These are phyloP conservation scores for Leccinum arenicola DNA, from an alignment of 768 basidiomycete genomes.

Conservation along the genomic window DNA sequence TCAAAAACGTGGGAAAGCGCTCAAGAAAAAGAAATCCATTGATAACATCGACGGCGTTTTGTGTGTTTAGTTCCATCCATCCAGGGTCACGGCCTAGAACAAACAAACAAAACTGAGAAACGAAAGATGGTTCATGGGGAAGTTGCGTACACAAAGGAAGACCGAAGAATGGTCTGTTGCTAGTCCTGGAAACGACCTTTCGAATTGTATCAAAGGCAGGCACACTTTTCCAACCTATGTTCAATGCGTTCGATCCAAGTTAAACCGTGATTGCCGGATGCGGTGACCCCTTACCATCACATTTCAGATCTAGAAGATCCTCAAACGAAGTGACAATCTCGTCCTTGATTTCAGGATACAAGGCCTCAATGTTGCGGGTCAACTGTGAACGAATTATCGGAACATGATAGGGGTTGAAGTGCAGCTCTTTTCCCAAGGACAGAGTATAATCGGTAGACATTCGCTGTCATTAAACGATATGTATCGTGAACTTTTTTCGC, in stretches of 20 bases:
- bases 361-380: constrained; percentile 36
- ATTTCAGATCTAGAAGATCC: constrained; percentile 31
- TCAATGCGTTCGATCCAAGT: not conserved
- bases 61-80: not conserved
- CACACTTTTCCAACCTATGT: not conserved
- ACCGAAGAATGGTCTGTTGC: not conserved
- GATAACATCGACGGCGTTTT: not conserved
- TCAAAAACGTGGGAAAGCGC: not conserved
- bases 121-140: too few relatives aligned
- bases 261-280: not conserved
- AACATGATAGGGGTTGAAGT: constrained; percentile 21
- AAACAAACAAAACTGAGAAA: not conserved
- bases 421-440: constrained; percentile 20
- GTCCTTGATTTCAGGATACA: constrained; percentile 41
- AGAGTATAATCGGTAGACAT: constrained; percentile 17
- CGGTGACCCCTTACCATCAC: not conserved
- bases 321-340: constrained; percentile 43
- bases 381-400: constrained; percentile 28
- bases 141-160: not conserved
- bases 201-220: not conserved
- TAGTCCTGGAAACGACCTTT: not conserved
- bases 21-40: not conserved
- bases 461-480: constrained; percentile 29
- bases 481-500: too few relatives aligned
- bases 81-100: not conserved